Evolutionary conservation across 2,329 filamentous ascomycete species (phyloP).

Genomic region (Penicillium sp.): DNA sequence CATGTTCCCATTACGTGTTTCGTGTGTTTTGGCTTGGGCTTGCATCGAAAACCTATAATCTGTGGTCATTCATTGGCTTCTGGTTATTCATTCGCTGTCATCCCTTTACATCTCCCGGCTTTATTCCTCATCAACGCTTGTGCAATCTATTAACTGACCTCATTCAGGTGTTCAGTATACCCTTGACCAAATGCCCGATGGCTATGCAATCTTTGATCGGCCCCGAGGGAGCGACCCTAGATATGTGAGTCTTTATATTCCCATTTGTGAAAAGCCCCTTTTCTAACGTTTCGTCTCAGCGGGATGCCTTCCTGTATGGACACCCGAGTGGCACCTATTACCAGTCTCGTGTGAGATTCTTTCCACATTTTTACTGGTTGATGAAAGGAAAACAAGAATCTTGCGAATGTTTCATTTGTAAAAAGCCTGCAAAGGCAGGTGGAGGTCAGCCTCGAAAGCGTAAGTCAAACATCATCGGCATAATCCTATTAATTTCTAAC

Average conservation of each 20-base stretch:
- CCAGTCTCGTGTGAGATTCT: constrained; percentile 56
- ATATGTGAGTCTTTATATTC: constrained; percentile 27
- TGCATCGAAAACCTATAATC: background rate
- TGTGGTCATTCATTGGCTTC: background rate
- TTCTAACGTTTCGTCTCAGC: constrained; percentile 24
- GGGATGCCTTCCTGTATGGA: constrained; percentile 59
- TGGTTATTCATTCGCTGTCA: background rate
- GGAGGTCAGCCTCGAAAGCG: background rate
- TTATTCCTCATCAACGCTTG: background rate
- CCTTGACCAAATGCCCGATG: constrained; percentile 54
- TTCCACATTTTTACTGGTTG: constrained; percentile 57
- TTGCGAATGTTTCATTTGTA: constrained; percentile 55
- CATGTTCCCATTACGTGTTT: background rate
- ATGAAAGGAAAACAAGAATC: constrained; percentile 49
- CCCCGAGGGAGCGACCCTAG: constrained; percentile 41
- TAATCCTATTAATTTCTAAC: background rate
- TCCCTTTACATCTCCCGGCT: background rate
- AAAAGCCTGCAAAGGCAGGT: background rate
- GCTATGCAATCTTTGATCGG: constrained; percentile 55
- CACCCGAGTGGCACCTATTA: constrained; percentile 54
- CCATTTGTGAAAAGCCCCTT: background rate
- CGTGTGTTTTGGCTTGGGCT: background rate
- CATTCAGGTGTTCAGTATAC: constrained; percentile 47
- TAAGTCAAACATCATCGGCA: background rate
- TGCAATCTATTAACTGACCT: background rate